Percentiles rank a stretch among this genome's conserved stretches.
Conservation (phyloP, 108 stramenopile genomes). For the Skeletonema grethae region DNA sequence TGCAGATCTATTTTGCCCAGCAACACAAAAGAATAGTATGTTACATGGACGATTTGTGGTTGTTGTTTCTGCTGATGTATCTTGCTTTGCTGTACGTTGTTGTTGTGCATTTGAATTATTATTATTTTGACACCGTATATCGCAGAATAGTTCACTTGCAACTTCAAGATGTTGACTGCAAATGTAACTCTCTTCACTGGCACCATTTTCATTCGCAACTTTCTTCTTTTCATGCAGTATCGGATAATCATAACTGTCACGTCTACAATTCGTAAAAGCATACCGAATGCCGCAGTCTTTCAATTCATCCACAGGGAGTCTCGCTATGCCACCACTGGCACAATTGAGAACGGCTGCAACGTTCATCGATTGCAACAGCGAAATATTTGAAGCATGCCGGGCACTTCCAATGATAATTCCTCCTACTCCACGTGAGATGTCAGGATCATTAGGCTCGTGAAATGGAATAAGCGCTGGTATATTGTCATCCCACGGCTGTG, state of each 20-base stretch:
- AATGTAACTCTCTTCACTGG: constrained; percentile 16
- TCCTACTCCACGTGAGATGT: constrained; percentile 24
- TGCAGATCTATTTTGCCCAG: constrained; percentile 70
- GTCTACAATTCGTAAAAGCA: constrained; percentile 74
- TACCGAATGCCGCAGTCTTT: constrained; percentile 63
- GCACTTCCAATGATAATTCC: constrained; percentile 67
- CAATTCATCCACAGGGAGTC: constrained; percentile 70
- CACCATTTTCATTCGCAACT: constrained; percentile 8
- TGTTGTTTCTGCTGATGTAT: not conserved
- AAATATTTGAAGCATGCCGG: constrained; percentile 65
- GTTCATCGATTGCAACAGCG: constrained; percentile 50
- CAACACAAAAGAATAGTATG: constrained; percentile 77
- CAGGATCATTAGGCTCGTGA: constrained; percentile 26
- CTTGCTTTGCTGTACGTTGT: constrained; percentile 7
- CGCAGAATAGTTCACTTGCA: constrained; percentile 57
- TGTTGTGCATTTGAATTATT: not conserved
- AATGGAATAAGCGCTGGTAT: constrained; percentile 42
- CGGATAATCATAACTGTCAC: constrained; percentile 69
- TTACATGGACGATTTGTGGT: constrained; percentile 10
- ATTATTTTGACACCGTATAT: constrained; percentile 32
- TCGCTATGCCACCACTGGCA: constrained; percentile 71
- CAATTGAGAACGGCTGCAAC: constrained; percentile 80
- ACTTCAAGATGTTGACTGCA: constrained; percentile 63
- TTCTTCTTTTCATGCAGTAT: constrained; percentile 58
- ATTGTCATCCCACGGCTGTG: constrained; percentile 44